phyloP scores from a whole-genome alignment of 495 filamentous ascomycete genomes.

The Talaromyces borbonicus region DNA sequence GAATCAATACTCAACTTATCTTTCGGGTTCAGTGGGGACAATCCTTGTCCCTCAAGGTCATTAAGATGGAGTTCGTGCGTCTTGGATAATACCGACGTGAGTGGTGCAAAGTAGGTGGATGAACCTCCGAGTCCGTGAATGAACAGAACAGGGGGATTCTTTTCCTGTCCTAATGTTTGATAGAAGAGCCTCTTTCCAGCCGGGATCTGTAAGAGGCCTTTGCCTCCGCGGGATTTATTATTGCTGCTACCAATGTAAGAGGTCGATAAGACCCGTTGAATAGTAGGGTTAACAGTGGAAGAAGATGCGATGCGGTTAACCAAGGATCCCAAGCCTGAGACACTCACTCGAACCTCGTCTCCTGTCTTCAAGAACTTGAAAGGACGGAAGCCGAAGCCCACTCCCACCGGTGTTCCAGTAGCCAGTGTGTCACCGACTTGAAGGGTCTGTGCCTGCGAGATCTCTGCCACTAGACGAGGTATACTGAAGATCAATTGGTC shows the following conservation, averaged over 20 bases:
- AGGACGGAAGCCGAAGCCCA: slow-evolving; percentile 40
- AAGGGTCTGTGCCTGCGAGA: slow-evolving; percentile 58
- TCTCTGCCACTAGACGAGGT: slow-evolving; percentile 50
- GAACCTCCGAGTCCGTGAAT: slow-evolving; percentile 38
- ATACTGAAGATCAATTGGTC: slow-evolving; percentile 64
- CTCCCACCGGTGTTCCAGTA: slow-evolving; percentile 57
- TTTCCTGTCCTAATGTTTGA: background rate
- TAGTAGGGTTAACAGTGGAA: slow-evolving; percentile 10
- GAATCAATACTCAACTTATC: slow-evolving; percentile 27
- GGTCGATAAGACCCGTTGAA: background rate
- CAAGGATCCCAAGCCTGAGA: slow-evolving; percentile 27
- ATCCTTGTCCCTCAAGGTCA: slow-evolving; percentile 42
- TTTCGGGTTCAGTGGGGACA: slow-evolving; percentile 34
- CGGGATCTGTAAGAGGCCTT: background rate
- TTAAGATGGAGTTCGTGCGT: slow-evolving; percentile 24
- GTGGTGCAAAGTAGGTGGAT: slow-evolving; percentile 25
- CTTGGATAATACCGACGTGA: slow-evolving; percentile 16
- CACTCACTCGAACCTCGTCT: slow-evolving; percentile 40
- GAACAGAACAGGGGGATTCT: slow-evolving; percentile 26
- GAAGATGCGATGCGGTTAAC: slow-evolving; percentile 28
- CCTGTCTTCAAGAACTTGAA: slow-evolving; percentile 37
- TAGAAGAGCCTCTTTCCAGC: background rate
- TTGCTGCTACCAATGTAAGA: slow-evolving; percentile 11
- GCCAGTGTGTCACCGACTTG: slow-evolving; percentile 64
- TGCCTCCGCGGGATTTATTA: slow-evolving; percentile 6